Base-by-base conservation (phyloP, 345 rosid genomes). In the Microthlaspi erraticum region DNA sequence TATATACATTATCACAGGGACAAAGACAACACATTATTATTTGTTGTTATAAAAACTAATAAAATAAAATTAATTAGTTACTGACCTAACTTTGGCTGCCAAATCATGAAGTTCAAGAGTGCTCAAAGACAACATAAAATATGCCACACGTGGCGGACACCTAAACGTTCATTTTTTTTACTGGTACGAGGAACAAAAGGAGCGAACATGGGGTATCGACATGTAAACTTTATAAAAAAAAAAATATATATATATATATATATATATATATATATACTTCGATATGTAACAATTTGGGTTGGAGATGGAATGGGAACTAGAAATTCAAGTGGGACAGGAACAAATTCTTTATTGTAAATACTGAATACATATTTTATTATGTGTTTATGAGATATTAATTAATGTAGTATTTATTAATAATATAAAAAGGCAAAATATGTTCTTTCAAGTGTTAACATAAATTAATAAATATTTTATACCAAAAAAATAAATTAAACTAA, bases 81-180 rank as follows among this genome's bases (percentile, higher is more conserved):
- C 48, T 17, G 42, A 45, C 78, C 78, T 74, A 68, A 74, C 68
- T 74, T 74, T 68, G 73, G 78, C 74, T 54, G 78, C 78, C 78
- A 52, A 74, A 74, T 74, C 63, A 74, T 20, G 67, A 66, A 66
- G 68, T 10, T 49, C 48, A 52, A 60, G 23, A 60, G 64, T 74
- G 73, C 57, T 50, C 31, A 10, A 1, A 52, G 63, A 54, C 73
- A 67, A 67, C 73, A 67, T 66, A 59, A 43, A 74, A 32, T 59
- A 74, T 66, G 49, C n/a, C n/a, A 67, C 78, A 74, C 78, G 78
- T 74, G 78, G 74, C 43, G 7, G 31, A 23, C 66, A 74, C 57
- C 50, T 43, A 67, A 66, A 60, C 66, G 33, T 67, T 60, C 60
- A 42, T 60, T 60, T 53, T 60, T 60, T 53, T 60, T 60, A 66